A percentile compares a stretch with the other conserved stretches of the same genome.
Conservation (phyloP, 495 filamentous ascomycete species). For the Aspergillus sclerotiicarbonarius region DNA sequence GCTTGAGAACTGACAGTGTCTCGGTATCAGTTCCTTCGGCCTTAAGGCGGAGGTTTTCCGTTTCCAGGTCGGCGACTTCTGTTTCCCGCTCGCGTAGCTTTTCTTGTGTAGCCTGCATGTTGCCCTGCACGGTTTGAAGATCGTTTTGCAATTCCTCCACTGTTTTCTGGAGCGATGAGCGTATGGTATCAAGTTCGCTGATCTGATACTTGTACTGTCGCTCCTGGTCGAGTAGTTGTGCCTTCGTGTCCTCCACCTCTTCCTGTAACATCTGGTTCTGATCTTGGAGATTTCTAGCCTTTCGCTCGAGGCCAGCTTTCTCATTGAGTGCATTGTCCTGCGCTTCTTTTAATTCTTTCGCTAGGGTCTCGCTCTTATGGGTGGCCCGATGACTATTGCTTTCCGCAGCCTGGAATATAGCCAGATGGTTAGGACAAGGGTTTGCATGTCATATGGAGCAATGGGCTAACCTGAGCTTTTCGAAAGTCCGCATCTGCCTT, state of each 20-base stretch:
- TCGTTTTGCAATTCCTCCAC: constrained; percentile 73
- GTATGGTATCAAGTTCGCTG: constrained; percentile 68
- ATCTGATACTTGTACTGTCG: constrained; percentile 67
- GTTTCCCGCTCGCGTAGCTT: constrained; percentile 65
- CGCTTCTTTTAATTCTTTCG: constrained; percentile 66
- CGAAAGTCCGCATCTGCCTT: constrained; percentile 82
- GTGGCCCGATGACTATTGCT: constrained; percentile 63
- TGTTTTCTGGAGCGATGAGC: constrained; percentile 62
- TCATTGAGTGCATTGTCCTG: constrained; percentile 66
- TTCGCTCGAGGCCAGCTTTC: constrained; percentile 67
- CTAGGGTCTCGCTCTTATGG: constrained; percentile 68
- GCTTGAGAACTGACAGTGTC: constrained; percentile 74
- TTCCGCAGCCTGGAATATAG: constrained; percentile 53
- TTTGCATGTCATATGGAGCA: no score
- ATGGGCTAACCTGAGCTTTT: constrained; percentile 63
- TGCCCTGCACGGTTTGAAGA: constrained; percentile 57
- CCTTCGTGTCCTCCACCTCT: constrained; percentile 71
- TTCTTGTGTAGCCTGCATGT: constrained; percentile 64
- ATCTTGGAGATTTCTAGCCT: constrained; percentile 67
- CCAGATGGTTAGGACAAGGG: constrained; percentile 12
- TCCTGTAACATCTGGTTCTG: constrained; percentile 70
- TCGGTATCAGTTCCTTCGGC: constrained; percentile 83
- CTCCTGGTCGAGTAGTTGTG: constrained; percentile 66
- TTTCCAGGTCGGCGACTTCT: constrained; percentile 70
- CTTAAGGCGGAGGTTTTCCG: constrained; percentile 76